Base-by-base conservation (phyloP, 495 filamentous ascomycete genomes). In the Aspergillus leporis region DNA sequence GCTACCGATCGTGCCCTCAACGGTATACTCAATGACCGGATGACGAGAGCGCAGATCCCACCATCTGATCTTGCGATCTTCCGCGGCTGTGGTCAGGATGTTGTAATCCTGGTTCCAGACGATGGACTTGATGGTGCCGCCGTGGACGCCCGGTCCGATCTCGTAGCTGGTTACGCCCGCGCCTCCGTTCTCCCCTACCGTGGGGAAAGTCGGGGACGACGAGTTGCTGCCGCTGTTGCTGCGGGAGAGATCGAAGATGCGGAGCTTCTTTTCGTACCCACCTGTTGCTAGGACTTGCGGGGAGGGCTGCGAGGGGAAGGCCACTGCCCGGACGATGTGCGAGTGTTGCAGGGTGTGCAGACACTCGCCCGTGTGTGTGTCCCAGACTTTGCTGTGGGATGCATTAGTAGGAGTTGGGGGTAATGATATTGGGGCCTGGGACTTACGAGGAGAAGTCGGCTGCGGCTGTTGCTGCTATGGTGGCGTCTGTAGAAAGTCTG, bases 391-490 rank as follows among this genome's bases (percentile, higher is more conserved):
- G 52, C 90, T 93, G 59, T 61, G 16, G 16, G 14, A 23, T 21
- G 43, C 21, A 13, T 47, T 47, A 47, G 43, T 47, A n/a, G 48
- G 25, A 47, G 28, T 30, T 51, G 41, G 38, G 45, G 22, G 25
- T 51, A 8, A 14, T 12, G 21, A 0, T 36, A 6, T 53, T 53
- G 53, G 46, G 47, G 36, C n/a, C n/a, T 25, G 14, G 55, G 45
- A 76, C 87, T 71, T 81, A 91, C 87, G 93, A 93, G 25, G 91
- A 93, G 76, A 98, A 98, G 72, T 98, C 94, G 43, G 94, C 94
- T 21, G 92, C 93, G 28, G 88, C 94, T 25, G 94, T 98, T 12
- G 91, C 93, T 60, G 95, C 92, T 34, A 92, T 87, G 32, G 85
- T 84, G 7, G 92, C 91, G 73, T 98, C 94, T 23, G 89, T 84